A percentile compares a stretch with the other conserved stretches of the same genome.
These are phyloP conservation scores for Leucogyrophana mollusca DNA, from an alignment of 768 basidiomycete species.

Conservation along the genomic window DNA sequence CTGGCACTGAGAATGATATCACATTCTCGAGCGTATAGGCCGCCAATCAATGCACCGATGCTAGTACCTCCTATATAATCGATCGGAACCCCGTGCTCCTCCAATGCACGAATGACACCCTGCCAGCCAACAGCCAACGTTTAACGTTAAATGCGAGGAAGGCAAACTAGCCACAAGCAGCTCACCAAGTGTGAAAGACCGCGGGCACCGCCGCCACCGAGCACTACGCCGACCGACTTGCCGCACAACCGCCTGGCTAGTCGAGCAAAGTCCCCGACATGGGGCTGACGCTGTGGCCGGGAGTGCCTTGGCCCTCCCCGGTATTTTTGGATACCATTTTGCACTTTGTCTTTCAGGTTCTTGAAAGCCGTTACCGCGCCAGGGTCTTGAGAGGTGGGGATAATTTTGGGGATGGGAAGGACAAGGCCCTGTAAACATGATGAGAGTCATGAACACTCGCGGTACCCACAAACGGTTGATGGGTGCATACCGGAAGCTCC, in stretches of 20 bases:
- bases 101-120: conserved; percentile 92
- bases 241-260: conserved; percentile 91
- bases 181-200: conserved; percentile 73
- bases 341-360: conserved; percentile 90
- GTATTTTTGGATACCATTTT: conserved; percentile 86
- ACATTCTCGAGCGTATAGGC: conserved; percentile 92
- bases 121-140: conserved; percentile 28
- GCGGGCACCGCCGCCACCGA: conserved; percentile 97
- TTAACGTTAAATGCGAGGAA: conserved; percentile 4
- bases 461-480: background rate
- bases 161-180: conserved; percentile 31
- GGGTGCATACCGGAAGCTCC: conserved; percentile 70
- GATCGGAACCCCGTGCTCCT: conserved; percentile 90
- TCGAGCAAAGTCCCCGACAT: conserved; percentile 89
- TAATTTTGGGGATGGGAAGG: conserved; percentile 58
- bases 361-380: conserved; percentile 87
- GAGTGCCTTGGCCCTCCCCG: conserved; percentile 60
- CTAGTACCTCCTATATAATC: conserved; percentile 95
- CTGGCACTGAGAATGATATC: conserved; percentile 85
- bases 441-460: conserved; percentile 7
- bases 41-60: conserved; percentile 91
- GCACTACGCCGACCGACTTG: conserved; percentile 87
- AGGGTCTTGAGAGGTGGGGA: conserved; percentile 68
- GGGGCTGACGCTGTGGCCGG: conserved; percentile 73
- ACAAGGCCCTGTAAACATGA: conserved; percentile 60